Conservation (phyloP, 2,329 filamentous ascomycete genomes). For the Hymenoscyphus infarciens region DNA sequence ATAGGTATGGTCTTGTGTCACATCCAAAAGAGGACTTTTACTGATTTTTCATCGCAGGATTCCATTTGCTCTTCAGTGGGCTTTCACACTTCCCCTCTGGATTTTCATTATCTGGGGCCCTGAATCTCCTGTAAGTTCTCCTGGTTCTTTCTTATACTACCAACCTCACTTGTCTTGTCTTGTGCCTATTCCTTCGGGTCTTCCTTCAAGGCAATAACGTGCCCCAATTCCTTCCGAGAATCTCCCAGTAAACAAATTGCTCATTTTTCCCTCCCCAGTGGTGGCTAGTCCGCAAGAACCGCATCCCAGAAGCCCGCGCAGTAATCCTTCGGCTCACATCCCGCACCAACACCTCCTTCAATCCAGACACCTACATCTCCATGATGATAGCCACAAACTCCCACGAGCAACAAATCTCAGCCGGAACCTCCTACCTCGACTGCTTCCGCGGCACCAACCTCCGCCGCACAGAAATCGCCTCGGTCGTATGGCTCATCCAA, state of each 20-base stretch:
- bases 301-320: conserved; percentile 43
- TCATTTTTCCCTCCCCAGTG: conserved; percentile 27
- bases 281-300: conserved; percentile 43
- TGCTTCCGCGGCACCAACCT: conserved; percentile 47
- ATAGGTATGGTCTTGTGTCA: conserved; percentile 33
- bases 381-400: conserved; percentile 55
- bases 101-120: conserved; percentile 45
- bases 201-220: no score
- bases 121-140: conserved; percentile 39
- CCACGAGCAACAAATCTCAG: conserved; percentile 44
- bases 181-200: no score
- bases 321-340: conserved; percentile 41
- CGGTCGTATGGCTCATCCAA: conserved; percentile 59
- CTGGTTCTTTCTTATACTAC: no score
- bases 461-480: conserved; percentile 50
- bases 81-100: conserved; percentile 45
- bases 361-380: conserved; percentile 36
- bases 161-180: not conserved
- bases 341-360: conserved; percentile 29
- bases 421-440: conserved; percentile 46
- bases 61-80: conserved; percentile 47
- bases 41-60: conserved; percentile 33
- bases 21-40: not conserved
- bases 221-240: no score
- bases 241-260: not conserved